A percentile compares a stretch with the other conserved stretches of the same genome.
Evolutionary conservation across 345 rosid genomes (phyloP).

Genomic region (Brassica nigra): DNA sequence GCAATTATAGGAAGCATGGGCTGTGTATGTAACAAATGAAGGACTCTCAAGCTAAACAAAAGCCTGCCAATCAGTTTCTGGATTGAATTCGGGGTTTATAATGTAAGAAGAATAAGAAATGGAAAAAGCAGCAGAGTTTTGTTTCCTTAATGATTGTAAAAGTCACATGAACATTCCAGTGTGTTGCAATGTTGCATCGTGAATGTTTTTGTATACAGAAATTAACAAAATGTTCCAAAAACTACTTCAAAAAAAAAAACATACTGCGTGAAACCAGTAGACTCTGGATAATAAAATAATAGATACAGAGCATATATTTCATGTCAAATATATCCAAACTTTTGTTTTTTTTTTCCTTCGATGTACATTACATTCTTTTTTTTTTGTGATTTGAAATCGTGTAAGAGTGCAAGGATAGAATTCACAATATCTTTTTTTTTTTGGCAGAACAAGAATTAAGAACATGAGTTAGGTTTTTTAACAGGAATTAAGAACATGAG

Average conservation of each 20-base stretch:
- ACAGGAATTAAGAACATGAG: neutral
- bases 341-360: neutral
- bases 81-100: constrained; percentile 3
- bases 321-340: neutral
- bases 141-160: constrained; percentile 13
- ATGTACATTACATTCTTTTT: neutral
- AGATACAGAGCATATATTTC: neutral
- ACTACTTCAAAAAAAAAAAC: neutral
- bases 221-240: constrained; percentile 6
- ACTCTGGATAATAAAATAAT: neutral
- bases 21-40: constrained; percentile 57
- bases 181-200: constrained; percentile 23
- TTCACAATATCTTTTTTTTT: neutral
- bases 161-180: constrained; percentile 27
- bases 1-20: constrained; percentile 71
- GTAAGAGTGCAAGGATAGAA: neutral
- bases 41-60: constrained; percentile 42
- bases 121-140: neutral
- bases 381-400: neutral
- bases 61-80: neutral
- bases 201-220: constrained; percentile 14
- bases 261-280: neutral
- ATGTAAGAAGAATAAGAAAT: constrained; percentile 18
- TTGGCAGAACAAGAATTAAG: too few relatives aligned
- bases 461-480: constrained; percentile 1